phyloP scores from a whole-genome alignment of 805 yeast species.

The Candida pseudofarinosa region DNA sequence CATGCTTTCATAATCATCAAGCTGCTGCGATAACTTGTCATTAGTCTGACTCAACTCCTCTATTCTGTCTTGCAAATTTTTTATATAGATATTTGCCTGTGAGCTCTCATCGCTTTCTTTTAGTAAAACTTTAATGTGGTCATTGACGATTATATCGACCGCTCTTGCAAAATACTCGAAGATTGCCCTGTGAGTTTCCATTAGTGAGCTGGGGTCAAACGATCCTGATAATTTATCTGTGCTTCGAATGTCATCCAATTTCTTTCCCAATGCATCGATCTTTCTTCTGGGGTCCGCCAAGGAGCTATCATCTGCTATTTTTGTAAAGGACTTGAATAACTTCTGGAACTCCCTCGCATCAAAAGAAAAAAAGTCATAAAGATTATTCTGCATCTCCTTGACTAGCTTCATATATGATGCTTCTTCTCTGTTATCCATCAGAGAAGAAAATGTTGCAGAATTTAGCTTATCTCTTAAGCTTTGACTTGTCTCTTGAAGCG shows the following conservation, averaged over 20 bases:
- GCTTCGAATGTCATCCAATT: neutral
- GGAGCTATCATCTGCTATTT: conserved; percentile 55
- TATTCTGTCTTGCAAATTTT: conserved; percentile 20
- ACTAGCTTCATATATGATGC: conserved; percentile 11
- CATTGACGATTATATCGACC: conserved; percentile 52
- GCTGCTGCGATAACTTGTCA: conserved; percentile 15
- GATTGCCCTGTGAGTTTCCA: conserved; percentile 42
- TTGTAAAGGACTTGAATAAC: conserved; percentile 47
- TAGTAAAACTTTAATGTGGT: conserved; percentile 43
- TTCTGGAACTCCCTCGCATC: conserved; percentile 48
- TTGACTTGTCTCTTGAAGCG: conserved; percentile 31
- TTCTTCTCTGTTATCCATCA: conserved; percentile 1
- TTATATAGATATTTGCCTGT: conserved; percentile 18
- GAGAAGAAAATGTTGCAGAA: conserved; percentile 16
- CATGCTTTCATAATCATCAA: conserved; percentile 7
- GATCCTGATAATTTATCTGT: conserved; percentile 15
- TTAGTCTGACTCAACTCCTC: conserved; percentile 22
- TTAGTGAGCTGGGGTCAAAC: conserved; percentile 17
- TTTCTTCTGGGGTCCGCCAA: conserved; percentile 56
- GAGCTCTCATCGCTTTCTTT: conserved; percentile 26
- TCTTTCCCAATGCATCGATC: conserved; percentile 23
- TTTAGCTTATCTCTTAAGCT: conserved; percentile 36
- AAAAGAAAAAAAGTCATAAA: conserved; percentile 35
- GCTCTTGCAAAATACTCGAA: conserved; percentile 59
- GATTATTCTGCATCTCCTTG: conserved; percentile 37